Evolutionary conservation across 257 asterid genomes (phyloP), one percentile per base, ranked within the genome.

Genomic region (Hygrophila difformis): DNA sequence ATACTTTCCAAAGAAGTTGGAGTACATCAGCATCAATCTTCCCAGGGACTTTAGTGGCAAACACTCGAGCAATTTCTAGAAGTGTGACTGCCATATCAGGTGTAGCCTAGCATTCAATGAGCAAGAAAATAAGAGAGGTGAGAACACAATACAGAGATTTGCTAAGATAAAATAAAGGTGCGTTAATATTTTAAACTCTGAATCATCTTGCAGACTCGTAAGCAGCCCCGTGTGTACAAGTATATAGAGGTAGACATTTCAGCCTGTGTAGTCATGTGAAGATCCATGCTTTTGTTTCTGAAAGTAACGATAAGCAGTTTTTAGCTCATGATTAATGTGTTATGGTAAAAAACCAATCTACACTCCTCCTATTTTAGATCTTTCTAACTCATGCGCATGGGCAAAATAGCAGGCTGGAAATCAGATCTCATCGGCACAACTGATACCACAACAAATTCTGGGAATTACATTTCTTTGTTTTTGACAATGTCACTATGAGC

Each of bases 71-170:
- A 57, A 91, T 82, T 74, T 91, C 96, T 57, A 91, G 96, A 76
- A 91, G 95, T 40, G 98, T 91, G 55, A 91, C 96, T 15, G 98
- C 98, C 98, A 91, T 91, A 70, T 80, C 98, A 40, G 98, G 98
- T 53, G 94, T 86, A 61, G 98, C 98, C 98, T 91, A 53, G 56
- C 19, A 68, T 60, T 56, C 51, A 57, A 64, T 39, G 63, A 54
- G 42, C 52, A 50, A 56, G 44, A 44, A n/a, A n/a, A n/a, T n/a
- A n/a, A n/a, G 36, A 29, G 26, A 44, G 9, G 41, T 54, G 47
- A 71, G 59, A 47, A 48, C 39, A 33, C 18, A 34, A 20, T 39
- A 53, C n/a, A n/a, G 17, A 49, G 34, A 35, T 34, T 36, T 15
- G 28, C 49, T 21, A 41, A 28, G 37, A 44, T 3, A 26, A 37